A percentile compares a stretch with the other conserved stretches of the same genome.
These are phyloP conservation scores for Carex cristatella DNA, from an alignment of 176 grass and related monocot genomes.

Conservation along the genomic window DNA sequence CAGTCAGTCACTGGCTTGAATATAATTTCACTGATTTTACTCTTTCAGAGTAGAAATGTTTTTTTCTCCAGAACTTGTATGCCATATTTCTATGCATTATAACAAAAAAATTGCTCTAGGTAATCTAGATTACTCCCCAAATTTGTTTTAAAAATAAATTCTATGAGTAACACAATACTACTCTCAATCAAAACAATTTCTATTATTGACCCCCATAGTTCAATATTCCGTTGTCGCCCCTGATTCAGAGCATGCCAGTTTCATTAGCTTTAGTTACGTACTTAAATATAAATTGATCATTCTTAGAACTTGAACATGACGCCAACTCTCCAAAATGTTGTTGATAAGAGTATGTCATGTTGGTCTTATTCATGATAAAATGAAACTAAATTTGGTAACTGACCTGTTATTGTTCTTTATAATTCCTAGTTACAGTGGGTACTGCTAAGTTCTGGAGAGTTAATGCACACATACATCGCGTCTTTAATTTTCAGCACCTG, in stretches of 20 bases:
- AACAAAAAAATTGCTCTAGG: background rate
- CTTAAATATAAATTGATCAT: background rate
- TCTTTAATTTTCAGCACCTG: background rate
- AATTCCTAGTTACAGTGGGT: background rate
- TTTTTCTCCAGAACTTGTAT: background rate
- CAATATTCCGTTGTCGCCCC: background rate
- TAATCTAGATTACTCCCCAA: too few relatives aligned
- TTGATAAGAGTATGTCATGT: background rate
- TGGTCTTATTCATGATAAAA: background rate
- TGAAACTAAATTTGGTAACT: background rate
- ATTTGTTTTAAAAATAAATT: too few relatives aligned
- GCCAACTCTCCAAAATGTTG: background rate
- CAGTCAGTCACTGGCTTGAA: background rate
- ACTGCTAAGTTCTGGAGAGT: background rate
- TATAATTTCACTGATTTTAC: background rate
- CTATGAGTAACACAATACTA: too few relatives aligned
- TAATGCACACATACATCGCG: background rate
- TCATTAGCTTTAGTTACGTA: background rate
- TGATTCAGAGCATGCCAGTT: background rate
- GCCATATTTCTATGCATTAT: background rate
- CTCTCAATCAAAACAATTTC: background rate
- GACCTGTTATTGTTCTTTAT: background rate
- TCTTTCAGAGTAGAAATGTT: background rate
- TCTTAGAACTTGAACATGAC: background rate
- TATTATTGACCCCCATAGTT: background rate